These are phyloP conservation scores for Starmerella apis DNA, from an alignment of 805 yeast species.

Conservation along the genomic window DNA sequence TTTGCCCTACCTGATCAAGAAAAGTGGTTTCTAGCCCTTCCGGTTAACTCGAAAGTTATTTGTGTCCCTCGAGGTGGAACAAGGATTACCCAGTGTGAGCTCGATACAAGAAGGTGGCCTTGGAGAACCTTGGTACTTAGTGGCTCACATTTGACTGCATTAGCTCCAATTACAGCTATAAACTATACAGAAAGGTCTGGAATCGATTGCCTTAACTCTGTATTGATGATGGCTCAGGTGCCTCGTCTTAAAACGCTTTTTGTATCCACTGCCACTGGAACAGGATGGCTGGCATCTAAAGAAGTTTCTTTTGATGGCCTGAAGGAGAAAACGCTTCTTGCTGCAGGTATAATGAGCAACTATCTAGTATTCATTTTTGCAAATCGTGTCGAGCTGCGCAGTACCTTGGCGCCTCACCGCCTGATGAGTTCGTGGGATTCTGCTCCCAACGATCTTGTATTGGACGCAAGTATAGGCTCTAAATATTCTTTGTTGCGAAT, in stretches of 20 bases:
- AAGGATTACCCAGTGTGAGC: slow-evolving; percentile 1
- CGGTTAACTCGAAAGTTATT: not conserved
- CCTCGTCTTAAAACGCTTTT: slow-evolving; percentile 1
- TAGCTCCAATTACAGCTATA: not conserved
- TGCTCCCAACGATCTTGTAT: not conserved
- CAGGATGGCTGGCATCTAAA: not conserved
- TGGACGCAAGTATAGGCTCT: slow-evolving; percentile 3
- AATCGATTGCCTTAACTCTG: not conserved
- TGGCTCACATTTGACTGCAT: not conserved
- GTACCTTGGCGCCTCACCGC: not conserved
- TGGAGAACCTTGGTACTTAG: slow-evolving; percentile 4
- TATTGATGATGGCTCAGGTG: not conserved
- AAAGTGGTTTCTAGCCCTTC: not conserved
- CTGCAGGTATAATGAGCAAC: not conserved
- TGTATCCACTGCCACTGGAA: not conserved
- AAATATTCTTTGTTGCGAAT: not conserved
- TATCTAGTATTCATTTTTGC: slow-evolving; percentile 1
- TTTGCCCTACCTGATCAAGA: not conserved
- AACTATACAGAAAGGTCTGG: not conserved
- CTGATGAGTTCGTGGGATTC: not conserved
- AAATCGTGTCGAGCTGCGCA: not conserved
- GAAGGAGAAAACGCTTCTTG: not conserved
- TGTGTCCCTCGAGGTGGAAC: not conserved
- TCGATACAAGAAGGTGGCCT: slow-evolving; percentile 14
- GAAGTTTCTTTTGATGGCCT: not conserved